Conservation (phyloP, 2,329 filamentous ascomycete genomes). For the Cryphonectria parasitica region DNA sequence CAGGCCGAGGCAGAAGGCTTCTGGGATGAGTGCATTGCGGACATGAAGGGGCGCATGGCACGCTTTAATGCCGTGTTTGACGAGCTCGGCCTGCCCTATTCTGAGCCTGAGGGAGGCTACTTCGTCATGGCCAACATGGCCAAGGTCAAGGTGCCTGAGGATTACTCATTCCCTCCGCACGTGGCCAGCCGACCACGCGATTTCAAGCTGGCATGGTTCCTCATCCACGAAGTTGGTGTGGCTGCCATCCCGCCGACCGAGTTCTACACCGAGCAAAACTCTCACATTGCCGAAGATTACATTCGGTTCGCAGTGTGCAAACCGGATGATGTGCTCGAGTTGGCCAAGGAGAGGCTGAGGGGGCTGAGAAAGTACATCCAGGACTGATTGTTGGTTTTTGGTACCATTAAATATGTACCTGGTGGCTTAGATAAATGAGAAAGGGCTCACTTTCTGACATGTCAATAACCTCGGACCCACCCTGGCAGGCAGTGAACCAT, state of each 20-base stretch:
- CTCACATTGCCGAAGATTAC: conserved; percentile 88
- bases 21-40: conserved; percentile 80
- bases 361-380: conserved; percentile 73
- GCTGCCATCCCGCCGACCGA: conserved; percentile 96
- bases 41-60: conserved; percentile 90
- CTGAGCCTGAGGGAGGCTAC: conserved; percentile 94
- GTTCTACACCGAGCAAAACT: conserved; percentile 88
- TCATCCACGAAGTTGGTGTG: conserved; percentile 95
- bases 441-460: not conserved
- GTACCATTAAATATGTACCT: not conserved
- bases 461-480: not conserved
- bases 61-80: conserved; percentile 82
- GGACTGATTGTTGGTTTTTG: not conserved
- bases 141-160: conserved; percentile 80
- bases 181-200: conserved; percentile 86
- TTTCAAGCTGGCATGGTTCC: conserved; percentile 94
- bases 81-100: conserved; percentile 79
- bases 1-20: conserved; percentile 83
- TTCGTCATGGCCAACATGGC: conserved; percentile 94
- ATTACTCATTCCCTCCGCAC: conserved; percentile 87
- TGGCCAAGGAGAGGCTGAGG: conserved; percentile 74
- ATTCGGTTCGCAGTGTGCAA: conserved; percentile 97
- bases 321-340: conserved; percentile 81
- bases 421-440: not conserved
- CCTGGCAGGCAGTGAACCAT: not conserved